Evolutionary conservation across 225 moss, liverwort and hornwort genomes (phyloP).

Genomic region (Ulota crispa): DNA sequence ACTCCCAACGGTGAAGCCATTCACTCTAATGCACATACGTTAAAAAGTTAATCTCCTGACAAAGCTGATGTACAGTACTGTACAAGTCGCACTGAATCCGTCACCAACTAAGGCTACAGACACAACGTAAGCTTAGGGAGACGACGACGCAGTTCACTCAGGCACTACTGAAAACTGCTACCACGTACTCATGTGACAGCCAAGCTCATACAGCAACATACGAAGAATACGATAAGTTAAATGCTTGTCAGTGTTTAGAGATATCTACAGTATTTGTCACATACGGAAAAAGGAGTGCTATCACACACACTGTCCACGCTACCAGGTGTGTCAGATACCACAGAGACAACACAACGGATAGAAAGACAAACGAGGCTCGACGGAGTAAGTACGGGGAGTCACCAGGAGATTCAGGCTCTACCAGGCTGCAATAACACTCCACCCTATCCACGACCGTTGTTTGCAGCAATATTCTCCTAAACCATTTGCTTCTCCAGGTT

Average conservation of each 20-base stretch:
- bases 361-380: neutral
- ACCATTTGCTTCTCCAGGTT: slow-evolving; percentile 5
- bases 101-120: slow-evolving; percentile 1
- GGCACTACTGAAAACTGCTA: slow-evolving; percentile 5
- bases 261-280: neutral
- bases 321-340: slow-evolving; percentile 11
- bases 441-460: slow-evolving; percentile 20
- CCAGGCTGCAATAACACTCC: slow-evolving; percentile 15
- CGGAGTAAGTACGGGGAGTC: slow-evolving; percentile 2
- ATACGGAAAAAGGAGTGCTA: neutral
- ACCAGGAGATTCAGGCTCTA: slow-evolving; percentile 23
- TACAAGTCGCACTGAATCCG: neutral
- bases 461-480: slow-evolving; percentile 20
- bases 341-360: slow-evolving; percentile 3
- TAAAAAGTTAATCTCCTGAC: neutral
- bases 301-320: neutral
- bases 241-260: neutral
- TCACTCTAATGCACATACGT: neutral
- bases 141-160: neutral
- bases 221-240: neutral
- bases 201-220: neutral
- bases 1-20: neutral
- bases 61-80: neutral
- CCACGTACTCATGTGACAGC: neutral
- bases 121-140: neutral